These are phyloP conservation scores for Oryza glaberrima DNA, from an alignment of 176 grass and related monocot species.

Conservation along the genomic window DNA sequence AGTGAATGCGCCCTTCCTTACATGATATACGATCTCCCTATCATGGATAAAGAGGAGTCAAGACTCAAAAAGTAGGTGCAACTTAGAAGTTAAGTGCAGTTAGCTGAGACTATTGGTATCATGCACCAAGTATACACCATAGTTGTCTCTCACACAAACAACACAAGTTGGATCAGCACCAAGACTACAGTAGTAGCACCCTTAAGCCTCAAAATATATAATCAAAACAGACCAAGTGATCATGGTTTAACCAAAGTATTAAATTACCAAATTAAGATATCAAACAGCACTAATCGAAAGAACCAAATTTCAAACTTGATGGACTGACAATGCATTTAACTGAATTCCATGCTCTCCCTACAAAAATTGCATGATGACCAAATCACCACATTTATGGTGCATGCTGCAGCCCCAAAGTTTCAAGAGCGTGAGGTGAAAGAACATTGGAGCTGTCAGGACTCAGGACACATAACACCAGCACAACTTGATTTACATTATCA, in stretches of 20 bases:
- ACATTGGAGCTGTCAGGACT: conserved; percentile 31
- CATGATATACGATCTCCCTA: conserved; percentile 89
- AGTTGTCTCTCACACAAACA: too few relatives aligned
- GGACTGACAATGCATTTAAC: conserved; percentile 23
- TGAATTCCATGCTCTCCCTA: neutral
- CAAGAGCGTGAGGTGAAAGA: neutral
- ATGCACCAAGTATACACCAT: neutral
- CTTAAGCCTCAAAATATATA: too few relatives aligned
- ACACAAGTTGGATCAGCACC: too few relatives aligned
- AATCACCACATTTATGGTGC: conserved; percentile 2
- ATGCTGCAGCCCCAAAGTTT: conserved; percentile 2
- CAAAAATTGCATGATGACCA: neutral
- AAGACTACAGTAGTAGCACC: too few relatives aligned
- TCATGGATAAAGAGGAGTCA: conserved; percentile 14
- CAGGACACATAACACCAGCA: conserved; percentile 6
- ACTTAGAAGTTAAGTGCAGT: conserved; percentile 4
- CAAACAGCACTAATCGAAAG: conserved; percentile 7
- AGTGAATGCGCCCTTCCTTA: conserved; percentile 69
- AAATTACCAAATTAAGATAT: neutral
- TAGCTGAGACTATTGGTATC: neutral
- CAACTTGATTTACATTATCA: conserved; percentile 30
- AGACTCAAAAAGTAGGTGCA: conserved; percentile 16
- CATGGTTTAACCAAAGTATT: neutral
- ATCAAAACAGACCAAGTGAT: neutral
- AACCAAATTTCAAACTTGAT: conserved; percentile 24